Conservation (phyloP, 2,329 filamentous ascomycete species). For the Aspergillus novofumigatus region DNA sequence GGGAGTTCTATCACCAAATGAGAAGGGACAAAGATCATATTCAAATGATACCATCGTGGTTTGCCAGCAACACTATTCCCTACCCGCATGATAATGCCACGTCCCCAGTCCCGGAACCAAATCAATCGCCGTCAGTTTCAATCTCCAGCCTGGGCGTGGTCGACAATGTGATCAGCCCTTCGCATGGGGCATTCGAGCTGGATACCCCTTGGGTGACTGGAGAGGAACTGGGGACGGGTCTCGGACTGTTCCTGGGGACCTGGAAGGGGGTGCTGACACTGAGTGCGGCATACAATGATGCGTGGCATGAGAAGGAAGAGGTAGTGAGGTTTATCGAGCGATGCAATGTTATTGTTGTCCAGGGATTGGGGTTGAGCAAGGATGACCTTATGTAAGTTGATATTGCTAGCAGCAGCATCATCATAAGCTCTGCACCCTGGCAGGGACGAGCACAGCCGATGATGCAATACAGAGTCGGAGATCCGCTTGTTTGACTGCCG, state of each 20-base stretch:
- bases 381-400: too few relatives aligned
- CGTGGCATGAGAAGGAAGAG: constrained; percentile 34
- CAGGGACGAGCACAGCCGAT: too few relatives aligned
- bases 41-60: constrained; percentile 16
- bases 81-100: constrained; percentile 11
- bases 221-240: constrained; percentile 41
- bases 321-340: constrained; percentile 14
- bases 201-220: constrained; percentile 44
- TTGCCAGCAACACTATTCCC: constrained; percentile 14
- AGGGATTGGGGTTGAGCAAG: constrained; percentile 1
- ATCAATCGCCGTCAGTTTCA: constrained; percentile 16
- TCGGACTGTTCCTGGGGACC: constrained; percentile 39
- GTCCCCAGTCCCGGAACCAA: constrained; percentile 14
- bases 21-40: constrained; percentile 18
- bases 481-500: too few relatives aligned
- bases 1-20: constrained; percentile 16
- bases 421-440: too few relatives aligned
- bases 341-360: constrained; percentile 12
- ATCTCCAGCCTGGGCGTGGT: constrained; percentile 25
- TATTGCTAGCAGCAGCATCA: too few relatives aligned
- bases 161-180: constrained; percentile 31
- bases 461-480: too few relatives aligned
- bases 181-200: constrained; percentile 24
- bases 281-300: constrained; percentile 43
- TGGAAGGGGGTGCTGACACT: constrained; percentile 35